These are phyloP conservation scores for Aquilaria malaccensis DNA, from an alignment of 345 rosid species.

Conservation along the genomic window DNA sequence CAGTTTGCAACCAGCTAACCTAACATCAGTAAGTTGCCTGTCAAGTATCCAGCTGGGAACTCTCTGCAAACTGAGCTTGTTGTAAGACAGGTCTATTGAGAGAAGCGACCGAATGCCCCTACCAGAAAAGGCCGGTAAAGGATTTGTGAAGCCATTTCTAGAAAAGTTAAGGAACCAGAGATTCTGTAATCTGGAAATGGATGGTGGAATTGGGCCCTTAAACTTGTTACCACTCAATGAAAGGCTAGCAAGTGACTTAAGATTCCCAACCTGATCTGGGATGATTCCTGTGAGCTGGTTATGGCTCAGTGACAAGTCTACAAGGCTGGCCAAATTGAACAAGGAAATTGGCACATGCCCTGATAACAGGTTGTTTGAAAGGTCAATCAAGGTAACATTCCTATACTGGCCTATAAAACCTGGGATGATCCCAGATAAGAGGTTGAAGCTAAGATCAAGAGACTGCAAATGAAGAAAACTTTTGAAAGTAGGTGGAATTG, in stretches of 20 bases:
- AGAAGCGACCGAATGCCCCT: slow-evolving; percentile 52
- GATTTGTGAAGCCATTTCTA: slow-evolving; percentile 53
- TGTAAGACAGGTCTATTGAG: slow-evolving; percentile 70
- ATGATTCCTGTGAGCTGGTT: slow-evolving; percentile 54
- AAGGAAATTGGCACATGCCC: slow-evolving; percentile 54
- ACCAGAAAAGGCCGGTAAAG: slow-evolving; percentile 39
- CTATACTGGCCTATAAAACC: slow-evolving; percentile 32
- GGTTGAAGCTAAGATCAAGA: slow-evolving; percentile 68
- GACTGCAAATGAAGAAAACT: slow-evolving; percentile 36
- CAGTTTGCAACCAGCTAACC: slow-evolving; percentile 73
- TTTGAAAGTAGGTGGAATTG: slow-evolving; percentile 45
- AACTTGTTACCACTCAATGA: slow-evolving; percentile 51
- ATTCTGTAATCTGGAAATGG: slow-evolving; percentile 48
- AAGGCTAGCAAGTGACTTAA: slow-evolving; percentile 58
- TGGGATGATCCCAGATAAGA: slow-evolving; percentile 54
- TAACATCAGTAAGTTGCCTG: slow-evolving; percentile 43
- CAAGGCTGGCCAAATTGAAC: slow-evolving; percentile 39
- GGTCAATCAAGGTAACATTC: slow-evolving; percentile 42
- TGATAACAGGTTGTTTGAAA: slow-evolving; percentile 53
- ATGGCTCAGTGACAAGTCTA: slow-evolving; percentile 41
- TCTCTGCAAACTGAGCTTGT: slow-evolving; percentile 49
- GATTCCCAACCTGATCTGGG: slow-evolving; percentile 45
- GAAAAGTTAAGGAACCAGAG: slow-evolving; percentile 88
- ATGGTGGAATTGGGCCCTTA: slow-evolving; percentile 49
- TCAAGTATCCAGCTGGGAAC: slow-evolving; percentile 60